Conservation (phyloP, 345 rosid genomes). For the Leavenworthia alabamica region DNA sequence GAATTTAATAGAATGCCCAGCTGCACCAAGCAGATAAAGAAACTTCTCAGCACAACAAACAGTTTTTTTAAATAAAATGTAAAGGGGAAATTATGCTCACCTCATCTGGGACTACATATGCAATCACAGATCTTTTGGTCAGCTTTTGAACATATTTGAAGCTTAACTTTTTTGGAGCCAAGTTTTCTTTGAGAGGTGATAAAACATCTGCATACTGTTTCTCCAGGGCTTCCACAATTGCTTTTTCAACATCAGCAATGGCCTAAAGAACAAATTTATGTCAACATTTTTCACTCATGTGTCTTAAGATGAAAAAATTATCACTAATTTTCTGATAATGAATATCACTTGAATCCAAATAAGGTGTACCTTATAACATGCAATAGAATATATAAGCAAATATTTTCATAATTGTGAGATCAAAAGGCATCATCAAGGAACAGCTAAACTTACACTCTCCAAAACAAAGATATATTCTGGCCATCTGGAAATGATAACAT, state of each 20-base stretch:
- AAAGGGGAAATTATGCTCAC: slow-evolving; percentile 30
- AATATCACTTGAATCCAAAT: background rate
- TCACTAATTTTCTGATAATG: background rate
- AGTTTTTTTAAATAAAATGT: background rate
- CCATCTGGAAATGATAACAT: slow-evolving; percentile 92
- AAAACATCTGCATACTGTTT: slow-evolving; percentile 90
- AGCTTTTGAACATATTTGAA: slow-evolving; percentile 87
- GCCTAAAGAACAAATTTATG: slow-evolving; percentile 45
- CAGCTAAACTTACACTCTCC: slow-evolving; percentile 59
- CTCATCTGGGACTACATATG: slow-evolving; percentile 85
- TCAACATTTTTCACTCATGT: background rate
- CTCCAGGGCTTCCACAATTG: slow-evolving; percentile 86
- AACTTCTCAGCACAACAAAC: slow-evolving; percentile 17
- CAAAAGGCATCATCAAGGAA: background rate
- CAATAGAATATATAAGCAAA: background rate
- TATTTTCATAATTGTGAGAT: background rate
- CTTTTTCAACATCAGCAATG: slow-evolving; percentile 90
- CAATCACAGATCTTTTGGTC: slow-evolving; percentile 65
- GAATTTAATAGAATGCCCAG: slow-evolving; percentile 86
- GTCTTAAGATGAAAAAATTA: background rate
- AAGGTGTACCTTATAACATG: background rate
- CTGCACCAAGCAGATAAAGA: slow-evolving; percentile 34
- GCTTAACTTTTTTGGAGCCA: slow-evolving; percentile 84
- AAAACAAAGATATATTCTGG: slow-evolving; percentile 88
- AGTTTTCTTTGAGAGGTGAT: slow-evolving; percentile 82